These are phyloP conservation scores for Cucurbitaria berberidis DNA, from an alignment of 2,329 filamentous ascomycete genomes.

Conservation along the genomic window DNA sequence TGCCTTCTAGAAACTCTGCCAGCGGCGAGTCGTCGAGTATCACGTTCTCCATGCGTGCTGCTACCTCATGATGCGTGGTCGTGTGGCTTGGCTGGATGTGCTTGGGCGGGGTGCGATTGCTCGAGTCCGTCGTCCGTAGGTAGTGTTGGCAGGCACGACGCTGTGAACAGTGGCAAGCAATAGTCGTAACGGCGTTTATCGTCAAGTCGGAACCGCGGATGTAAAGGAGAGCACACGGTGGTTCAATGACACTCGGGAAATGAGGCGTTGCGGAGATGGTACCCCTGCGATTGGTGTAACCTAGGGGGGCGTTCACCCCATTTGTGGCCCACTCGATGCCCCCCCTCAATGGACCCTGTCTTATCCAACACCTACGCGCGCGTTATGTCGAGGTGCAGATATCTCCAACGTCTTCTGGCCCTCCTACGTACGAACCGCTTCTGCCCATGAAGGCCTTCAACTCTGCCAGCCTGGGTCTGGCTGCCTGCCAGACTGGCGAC, in stretches of 20 bases:
- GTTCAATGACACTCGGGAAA: slow-evolving; percentile 24
- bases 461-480: too few species aligned
- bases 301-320: slow-evolving; percentile 4
- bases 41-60: slow-evolving; percentile 76
- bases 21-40: slow-evolving; percentile 87
- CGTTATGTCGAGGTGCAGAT: slow-evolving; percentile 5
- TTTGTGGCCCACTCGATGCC: slow-evolving; percentile 2
- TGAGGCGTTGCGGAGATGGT: slow-evolving; percentile 27
- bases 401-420: background rate
- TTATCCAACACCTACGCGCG: slow-evolving; percentile 5
- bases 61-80: slow-evolving; percentile 40
- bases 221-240: slow-evolving; percentile 19
- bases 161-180: background rate
- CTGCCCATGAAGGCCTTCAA: background rate
- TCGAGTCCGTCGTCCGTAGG: slow-evolving; percentile 11
- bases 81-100: slow-evolving; percentile 22
- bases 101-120: slow-evolving; percentile 16
- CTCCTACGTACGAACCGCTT: background rate
- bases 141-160: slow-evolving; percentile 8
- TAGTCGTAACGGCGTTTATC: background rate
- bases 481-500: too few species aligned
- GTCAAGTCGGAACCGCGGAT: background rate
- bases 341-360: slow-evolving; percentile 1
- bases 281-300: slow-evolving; percentile 26
- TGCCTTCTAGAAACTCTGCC: slow-evolving; percentile 89